Conservation (phyloP, 73 alveolate genomes). For the Paramecium primaurelia region DNA sequence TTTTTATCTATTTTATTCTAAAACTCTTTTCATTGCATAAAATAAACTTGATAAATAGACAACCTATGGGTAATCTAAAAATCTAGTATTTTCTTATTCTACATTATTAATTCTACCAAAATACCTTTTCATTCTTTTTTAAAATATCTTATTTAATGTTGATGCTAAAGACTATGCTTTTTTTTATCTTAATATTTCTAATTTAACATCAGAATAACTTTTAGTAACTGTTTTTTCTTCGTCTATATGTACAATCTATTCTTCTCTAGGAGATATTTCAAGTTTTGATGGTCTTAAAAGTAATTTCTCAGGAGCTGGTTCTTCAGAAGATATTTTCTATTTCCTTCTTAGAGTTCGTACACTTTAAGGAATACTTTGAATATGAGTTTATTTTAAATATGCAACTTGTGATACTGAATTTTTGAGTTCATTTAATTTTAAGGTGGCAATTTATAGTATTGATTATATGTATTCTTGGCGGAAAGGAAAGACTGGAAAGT, state of each 20-base stretch:
- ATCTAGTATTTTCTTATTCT: background rate
- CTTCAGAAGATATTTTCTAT: background rate
- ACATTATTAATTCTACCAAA: background rate
- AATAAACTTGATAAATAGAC: background rate
- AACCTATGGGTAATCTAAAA: background rate
- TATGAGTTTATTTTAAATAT: background rate
- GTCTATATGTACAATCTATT: background rate
- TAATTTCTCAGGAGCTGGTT: background rate
- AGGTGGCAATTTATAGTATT: background rate
- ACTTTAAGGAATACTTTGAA: background rate
- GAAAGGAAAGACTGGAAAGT: conserved; percentile 28
- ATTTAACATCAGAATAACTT: background rate
- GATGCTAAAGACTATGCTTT: background rate
- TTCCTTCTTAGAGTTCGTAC: background rate
- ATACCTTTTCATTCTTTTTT: background rate
- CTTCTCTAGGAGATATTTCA: background rate
- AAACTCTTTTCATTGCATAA: background rate
- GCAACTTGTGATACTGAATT: background rate
- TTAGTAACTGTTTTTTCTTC: background rate
- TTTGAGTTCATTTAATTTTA: background rate
- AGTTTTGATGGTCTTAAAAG: background rate
- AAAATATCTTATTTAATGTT: background rate
- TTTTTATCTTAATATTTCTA: background rate
- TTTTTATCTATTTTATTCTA: background rate
- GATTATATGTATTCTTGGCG: background rate